Base-by-base conservation (phyloP, 345 rosid species). In the Geranium brycei region DNA sequence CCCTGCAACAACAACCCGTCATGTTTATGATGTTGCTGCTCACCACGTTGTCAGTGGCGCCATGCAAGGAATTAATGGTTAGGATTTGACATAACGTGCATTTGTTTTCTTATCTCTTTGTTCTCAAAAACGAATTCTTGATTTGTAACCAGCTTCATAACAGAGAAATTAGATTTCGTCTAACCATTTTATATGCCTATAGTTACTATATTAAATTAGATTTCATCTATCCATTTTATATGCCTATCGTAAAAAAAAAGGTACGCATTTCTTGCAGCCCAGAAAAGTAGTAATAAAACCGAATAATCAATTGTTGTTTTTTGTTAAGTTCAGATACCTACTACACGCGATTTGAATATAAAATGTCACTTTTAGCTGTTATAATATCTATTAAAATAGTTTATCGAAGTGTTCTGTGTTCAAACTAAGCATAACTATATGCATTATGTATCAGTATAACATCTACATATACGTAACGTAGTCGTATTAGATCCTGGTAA, bases 1-100 rank as follows among this genome's bases (percentile, higher is more conserved):
- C 75, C 91, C 96, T 1, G 91, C 93, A 62, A 89, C 96, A 32
- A 89, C 96, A 58, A 89, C 96, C 17, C 93, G 89, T 51, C 87
- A 80, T 70, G 91, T 86, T 70, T 89, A 86, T 75, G 93, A 89
- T 61, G 68, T 83, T 75, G 93, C 91, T 68, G 96, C 96, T 51
- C 91, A 86, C 57, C 91, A 83, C 75, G 86, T 86, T 78, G 82
- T 89, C 18, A 76, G 87, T 64, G 87, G 88, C 73, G 86, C 87
- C 41, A 89, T 83, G 96, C 80, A 80, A 71, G 96, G 96, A 68
- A 79, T 86, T 19, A 89, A 86, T 68, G 92, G 96, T 89, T 76
- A 73, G 66, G 53, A 31, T 35, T 35, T n/a, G 53, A 47, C 10
- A 47, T 13, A 10, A 47, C 10, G 53, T 47, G 15, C 13, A 47